Evolutionary conservation across 2,329 filamentous ascomycete species (phyloP), one percentile per base, ranked within the genome.

Genomic region (Exophiala aquamarina): DNA sequence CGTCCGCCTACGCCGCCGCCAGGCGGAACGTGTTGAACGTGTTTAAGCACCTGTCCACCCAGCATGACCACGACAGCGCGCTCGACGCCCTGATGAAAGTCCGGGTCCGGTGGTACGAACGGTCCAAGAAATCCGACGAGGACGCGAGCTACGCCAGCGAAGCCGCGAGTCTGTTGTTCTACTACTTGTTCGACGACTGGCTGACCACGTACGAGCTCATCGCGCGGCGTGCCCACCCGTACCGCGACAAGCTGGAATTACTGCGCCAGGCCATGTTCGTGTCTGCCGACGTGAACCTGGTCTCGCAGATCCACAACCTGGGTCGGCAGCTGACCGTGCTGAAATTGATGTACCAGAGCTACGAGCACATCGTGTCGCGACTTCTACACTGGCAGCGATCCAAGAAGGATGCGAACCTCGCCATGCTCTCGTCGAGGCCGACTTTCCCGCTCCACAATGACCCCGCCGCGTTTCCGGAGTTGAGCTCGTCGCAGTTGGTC

Each of bases 161-260:
- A 52, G 74, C 76, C 0, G 76, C 81, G 1, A 81, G 80, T 23
- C 59, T 85, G n/a, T 66, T 85, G 2, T 82, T 84, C 61, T 84
- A 83, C 59, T 84, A 84, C 61, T 71, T 85, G 2, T 85, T 84
- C 57, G 82, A 85, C 59, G 82, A 84, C 60, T 84, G 81, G 81
- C 74, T 78, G 41, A 79, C 80, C 9, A 82, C 76, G 41, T 84
- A 82, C 60, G 74, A 74, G 28, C 69, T 84, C 9, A 75, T 84
- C 37, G 77, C 79, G 3, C 73, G 77, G 17, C 72, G 76, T 43
- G 78, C 83, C 50, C 72, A 75, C 50, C 69, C 69, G 39, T 77
- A 77, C 40, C 71, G 70, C 3, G 63, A 66, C 14, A 58, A 63
- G 41, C 67, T 85, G 15, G 74, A 80, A 49, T 58, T 66, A 26